These are phyloP conservation scores for Yamadazyma sp. DNA, from an alignment of 1,139 yeast species.

Conservation along the genomic window DNA sequence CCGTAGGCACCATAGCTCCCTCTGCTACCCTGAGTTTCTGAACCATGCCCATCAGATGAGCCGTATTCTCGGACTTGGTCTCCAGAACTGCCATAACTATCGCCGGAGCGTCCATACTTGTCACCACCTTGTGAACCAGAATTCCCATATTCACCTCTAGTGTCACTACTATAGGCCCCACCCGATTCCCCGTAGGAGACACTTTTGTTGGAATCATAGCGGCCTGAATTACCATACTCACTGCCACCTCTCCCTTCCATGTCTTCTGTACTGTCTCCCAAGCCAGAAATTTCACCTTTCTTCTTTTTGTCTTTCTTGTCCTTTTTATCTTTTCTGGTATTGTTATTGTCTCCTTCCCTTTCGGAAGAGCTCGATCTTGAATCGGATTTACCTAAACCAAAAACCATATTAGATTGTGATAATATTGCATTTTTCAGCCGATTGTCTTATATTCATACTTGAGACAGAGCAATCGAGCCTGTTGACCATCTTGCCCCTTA, in stretches of 20 bases:
- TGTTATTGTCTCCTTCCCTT: constrained; percentile 1
- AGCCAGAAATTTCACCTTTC: constrained; percentile 17
- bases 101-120: background rate
- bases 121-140: background rate
- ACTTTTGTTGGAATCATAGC: constrained; percentile 17
- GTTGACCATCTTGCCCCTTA: background rate
- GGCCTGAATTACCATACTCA: too few relatives aligned
- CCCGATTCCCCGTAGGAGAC: constrained; percentile 16
- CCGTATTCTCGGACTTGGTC: background rate
- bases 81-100: background rate
- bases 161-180: constrained; percentile 2
- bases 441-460: background rate
- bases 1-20: background rate
- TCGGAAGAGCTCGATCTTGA: constrained; percentile 9
- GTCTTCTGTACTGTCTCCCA: background rate
- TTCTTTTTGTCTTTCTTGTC: constrained; percentile 7
- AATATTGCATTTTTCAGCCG: background rate
- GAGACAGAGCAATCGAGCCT: background rate
- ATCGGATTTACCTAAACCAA: constrained; percentile 14
- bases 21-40: background rate
- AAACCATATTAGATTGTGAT: constrained; percentile 13
- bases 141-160: constrained; percentile 1
- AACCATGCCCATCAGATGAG: background rate
- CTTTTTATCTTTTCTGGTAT: constrained; percentile 19
- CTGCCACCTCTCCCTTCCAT: background rate